Base-by-base conservation (phyloP, 192 early-diverging fungal species). In the Coemansia interrupta region DNA sequence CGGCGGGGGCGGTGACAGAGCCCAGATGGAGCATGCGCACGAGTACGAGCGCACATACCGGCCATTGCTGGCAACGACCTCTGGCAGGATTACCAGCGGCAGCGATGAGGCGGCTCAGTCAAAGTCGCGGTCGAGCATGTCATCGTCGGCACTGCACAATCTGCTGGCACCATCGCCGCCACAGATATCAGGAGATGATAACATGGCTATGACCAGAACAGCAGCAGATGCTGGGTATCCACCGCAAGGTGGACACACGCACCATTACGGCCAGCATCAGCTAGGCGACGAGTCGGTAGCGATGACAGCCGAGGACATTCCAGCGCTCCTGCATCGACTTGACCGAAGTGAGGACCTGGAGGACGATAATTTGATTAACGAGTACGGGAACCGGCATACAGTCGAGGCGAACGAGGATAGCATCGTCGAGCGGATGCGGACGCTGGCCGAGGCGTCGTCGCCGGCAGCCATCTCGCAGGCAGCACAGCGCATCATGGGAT, bases 401-500 rank as follows among this genome's bases (percentile, higher is more conserved):
- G 32, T 8, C 51, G 51, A 53, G 12, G 28, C 26, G 2, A 30
- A 42, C 47, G 58, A 59, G 20, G 32, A 36, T 26, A 36, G 44
- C 15, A 9, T 78, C 14, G 57, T 78, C 18, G 74, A 64, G 43
- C 68, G 62, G 28, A 70, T 78, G 65, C 57, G 62, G 6, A 46
- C 30, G 19, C 64, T 78, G 43, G 74, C 64, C 5, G 57, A 45
- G 45, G 18, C 47, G 23, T 60, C 74, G 29, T 30, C 74, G 18
- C 23, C 65, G 0, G 47, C 58, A 2, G 68, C 66, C n/a, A 57
- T 78, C 7, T 64, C 74, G 1, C 41, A 38, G 44, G 64, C 60
- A 0, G 74, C 62, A 26, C 63, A 68, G 60, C 68, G 61, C 44
- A 71, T 78, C 32, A 67, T 78, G 61, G 49, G 48, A 38, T 78